Conservation (phyloP, 1,284 basidiomycete species). For the Leccinum fallax region DNA sequence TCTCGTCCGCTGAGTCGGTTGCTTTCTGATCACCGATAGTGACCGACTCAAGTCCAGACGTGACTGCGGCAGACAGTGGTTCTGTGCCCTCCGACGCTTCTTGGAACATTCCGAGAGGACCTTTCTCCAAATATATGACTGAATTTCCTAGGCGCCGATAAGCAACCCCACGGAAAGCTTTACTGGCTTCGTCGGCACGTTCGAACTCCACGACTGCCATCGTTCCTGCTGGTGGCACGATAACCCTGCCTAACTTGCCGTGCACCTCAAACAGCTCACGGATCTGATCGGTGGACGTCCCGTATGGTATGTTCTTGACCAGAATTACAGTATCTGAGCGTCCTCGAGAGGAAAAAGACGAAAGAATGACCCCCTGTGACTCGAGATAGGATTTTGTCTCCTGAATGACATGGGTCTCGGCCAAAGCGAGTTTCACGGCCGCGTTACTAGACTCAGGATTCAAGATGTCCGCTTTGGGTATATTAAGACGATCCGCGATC, state of each 20-base stretch:
- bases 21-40: constrained; percentile 45
- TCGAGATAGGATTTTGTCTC: constrained; percentile 93
- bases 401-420: constrained; percentile 94
- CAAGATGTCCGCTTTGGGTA: constrained; percentile 86
- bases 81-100: constrained; percentile 33
- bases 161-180: constrained; percentile 81
- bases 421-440: constrained; percentile 93
- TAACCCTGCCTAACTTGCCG: constrained; percentile 74
- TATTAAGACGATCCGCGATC: constrained; percentile 79
- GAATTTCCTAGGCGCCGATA: constrained; percentile 90
- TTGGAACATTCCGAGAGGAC: constrained; percentile 80
- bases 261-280: constrained; percentile 79
- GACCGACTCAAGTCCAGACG: constrained; percentile 43
- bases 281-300: constrained; percentile 77
- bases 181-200: constrained; percentile 67
- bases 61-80: neutral
- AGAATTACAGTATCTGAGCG: constrained; percentile 85
- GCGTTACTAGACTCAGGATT: constrained; percentile 76
- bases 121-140: constrained; percentile 92
- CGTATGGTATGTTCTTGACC: constrained; percentile 97
- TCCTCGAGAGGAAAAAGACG: constrained; percentile 55
- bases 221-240: constrained; percentile 93
- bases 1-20: constrained; percentile 37
- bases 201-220: constrained; percentile 92
- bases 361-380: constrained; percentile 66